Base-by-base conservation (phyloP, 2,329 filamentous ascomycete genomes). In the Cordyceps tenuipes region DNA sequence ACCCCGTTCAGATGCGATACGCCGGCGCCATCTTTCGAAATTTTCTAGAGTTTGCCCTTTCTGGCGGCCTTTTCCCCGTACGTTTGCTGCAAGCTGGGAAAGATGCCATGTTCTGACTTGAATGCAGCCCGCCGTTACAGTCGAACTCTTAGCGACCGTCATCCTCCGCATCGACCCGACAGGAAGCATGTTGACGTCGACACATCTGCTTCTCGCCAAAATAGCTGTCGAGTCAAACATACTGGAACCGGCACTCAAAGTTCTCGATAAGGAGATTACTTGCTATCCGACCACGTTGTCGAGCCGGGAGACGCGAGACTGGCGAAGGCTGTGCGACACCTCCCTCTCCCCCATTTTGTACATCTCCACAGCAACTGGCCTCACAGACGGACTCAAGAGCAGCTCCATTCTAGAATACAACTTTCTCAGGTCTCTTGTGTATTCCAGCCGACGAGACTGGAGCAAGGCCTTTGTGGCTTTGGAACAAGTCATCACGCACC, bases 111-210 rank as follows among this genome's bases (percentile, higher is more conserved):
- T 21, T 51, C 57, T 67, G 51, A 66, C 47, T 31, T 34, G 48
- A 36, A 26, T 46, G 17, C 44, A 83, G 82, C 72, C 80, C 17
- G 69, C 71, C 1, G 69, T 81, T 54, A 75, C 79, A 0, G 73
- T 80, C 13, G 73, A 79, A 31, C 66, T 76, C 9, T 69, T 82
- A 8, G 70, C 78, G 7, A 70, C 69, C 2, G 86, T 85, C 3
- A 79, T 92, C 63, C 73, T 85, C 13, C 81, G 81, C 58, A 75
- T 92, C 60, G 88, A 92, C 64, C 85, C 87, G 1, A 79, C 80
- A 13, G 83, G 81, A 31, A 81, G 81, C 54, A 82, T 87, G 56
- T 83, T 91, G 65, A 91, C 87, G 5, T 80, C 80, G 5, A 78
- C 77, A 31, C 87, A 91, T 66, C 70, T 87, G 43, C 68, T 73